A percentile compares a stretch with the other conserved stretches of the same genome.
phyloP scores from a whole-genome alignment of 768 basidiomycete species.

The Suillus paluster region DNA sequence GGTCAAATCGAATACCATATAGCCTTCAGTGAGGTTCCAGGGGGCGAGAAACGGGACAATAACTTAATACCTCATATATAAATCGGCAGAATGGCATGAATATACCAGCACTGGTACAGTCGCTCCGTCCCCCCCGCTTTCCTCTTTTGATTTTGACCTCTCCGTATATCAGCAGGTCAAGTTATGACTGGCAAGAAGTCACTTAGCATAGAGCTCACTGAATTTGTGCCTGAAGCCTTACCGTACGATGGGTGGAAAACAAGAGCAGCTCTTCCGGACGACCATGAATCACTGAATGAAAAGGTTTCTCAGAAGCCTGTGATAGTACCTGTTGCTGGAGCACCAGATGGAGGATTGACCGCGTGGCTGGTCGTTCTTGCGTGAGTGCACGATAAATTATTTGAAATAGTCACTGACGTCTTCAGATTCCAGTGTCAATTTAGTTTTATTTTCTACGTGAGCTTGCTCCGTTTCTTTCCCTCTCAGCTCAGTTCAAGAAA shows the following conservation, averaged over 20 bases:
- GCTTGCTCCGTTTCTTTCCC: constrained; percentile 2
- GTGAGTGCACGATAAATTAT: constrained; percentile 19
- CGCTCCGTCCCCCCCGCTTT: background rate
- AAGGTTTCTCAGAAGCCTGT: constrained; percentile 15
- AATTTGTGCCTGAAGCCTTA: background rate
- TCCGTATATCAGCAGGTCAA: background rate
- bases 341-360: constrained; percentile 35
- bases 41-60: too few relatives aligned
- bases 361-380: constrained; percentile 36
- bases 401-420: constrained; percentile 28
- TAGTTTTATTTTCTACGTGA: constrained; percentile 1
- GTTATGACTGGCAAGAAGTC: background rate
- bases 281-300: background rate
- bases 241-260: too few relatives aligned
- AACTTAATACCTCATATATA: too few relatives aligned
- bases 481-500: background rate
- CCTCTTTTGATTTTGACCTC: background rate
- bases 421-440: constrained; percentile 43
- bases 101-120: background rate
- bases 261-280: constrained; percentile 14
- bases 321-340: constrained; percentile 23
- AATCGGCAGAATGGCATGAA: background rate
- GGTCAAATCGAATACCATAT: background rate
- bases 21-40: background rate
- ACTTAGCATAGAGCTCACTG: background rate